phyloP scores from a whole-genome alignment of 768 basidiomycete genomes.

The Rhodotorula paludigena region DNA sequence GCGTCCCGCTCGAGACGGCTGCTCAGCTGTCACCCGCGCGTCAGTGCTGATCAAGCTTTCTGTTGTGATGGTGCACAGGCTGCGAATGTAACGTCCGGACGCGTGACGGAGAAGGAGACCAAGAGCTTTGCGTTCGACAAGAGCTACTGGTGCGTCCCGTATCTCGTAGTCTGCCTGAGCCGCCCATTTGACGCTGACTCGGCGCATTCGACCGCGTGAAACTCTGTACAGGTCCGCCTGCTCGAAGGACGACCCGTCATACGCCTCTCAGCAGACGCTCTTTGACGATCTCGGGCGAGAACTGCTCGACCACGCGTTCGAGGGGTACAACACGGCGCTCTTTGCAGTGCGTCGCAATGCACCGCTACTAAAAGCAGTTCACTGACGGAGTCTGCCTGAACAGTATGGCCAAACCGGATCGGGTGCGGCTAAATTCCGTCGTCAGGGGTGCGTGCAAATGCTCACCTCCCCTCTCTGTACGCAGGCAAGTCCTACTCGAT shows the following conservation, averaged over 20 bases:
- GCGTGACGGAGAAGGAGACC: constrained; percentile 70
- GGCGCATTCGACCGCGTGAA: too few species aligned
- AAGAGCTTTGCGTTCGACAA: constrained; percentile 94
- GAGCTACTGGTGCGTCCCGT: constrained; percentile 70
- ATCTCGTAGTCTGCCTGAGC: too few species aligned
- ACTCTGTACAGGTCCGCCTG: constrained; percentile 57
- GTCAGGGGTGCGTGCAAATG: not conserved
- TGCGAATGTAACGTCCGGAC: constrained; percentile 52
- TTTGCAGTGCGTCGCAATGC: constrained; percentile 74
- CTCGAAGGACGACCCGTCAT: constrained; percentile 76
- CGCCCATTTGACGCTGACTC: too few species aligned
- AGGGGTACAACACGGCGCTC: constrained; percentile 97
- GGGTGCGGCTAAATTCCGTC: constrained; percentile 31
- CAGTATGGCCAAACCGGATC: constrained; percentile 37
- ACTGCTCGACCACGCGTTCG: constrained; percentile 87
- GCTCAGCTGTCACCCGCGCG: constrained; percentile 2
- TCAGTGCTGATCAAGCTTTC: not conserved
- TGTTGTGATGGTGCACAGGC: not conserved
- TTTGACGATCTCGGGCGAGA: constrained; percentile 93
- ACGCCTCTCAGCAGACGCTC: constrained; percentile 89
- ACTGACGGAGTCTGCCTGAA: constrained; percentile 42
- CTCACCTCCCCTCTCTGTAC: not conserved
- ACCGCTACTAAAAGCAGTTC: constrained; percentile 30
- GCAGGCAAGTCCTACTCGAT: constrained; percentile 48
- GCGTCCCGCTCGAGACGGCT: not conserved